Conservation (phyloP, 2,329 filamentous ascomycete species). For the Aspergillus niger region DNA sequence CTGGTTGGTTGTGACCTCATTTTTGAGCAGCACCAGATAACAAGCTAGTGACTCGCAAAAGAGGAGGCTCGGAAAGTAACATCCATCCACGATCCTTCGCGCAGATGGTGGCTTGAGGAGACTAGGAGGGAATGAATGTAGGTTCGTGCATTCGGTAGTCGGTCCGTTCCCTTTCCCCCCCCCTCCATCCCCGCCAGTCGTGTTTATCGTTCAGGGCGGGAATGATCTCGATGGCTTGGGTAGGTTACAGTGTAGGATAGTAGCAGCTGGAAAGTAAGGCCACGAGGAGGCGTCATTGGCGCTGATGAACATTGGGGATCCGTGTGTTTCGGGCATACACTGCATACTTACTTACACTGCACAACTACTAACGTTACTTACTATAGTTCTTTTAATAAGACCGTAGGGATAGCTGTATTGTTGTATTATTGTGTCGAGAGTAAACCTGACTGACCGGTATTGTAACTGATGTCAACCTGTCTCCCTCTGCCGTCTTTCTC, state of each 20-base stretch:
- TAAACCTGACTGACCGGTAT: background rate
- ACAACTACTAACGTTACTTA: too few species aligned
- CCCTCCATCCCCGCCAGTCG: background rate
- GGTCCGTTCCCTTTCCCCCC: background rate
- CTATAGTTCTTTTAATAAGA: too few species aligned
- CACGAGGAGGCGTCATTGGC: background rate
- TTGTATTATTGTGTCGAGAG: too few species aligned
- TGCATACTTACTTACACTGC: too few species aligned
- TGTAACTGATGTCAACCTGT: background rate
- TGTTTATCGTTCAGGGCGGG: background rate
- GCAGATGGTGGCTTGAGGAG: background rate
- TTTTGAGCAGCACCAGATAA: too few species aligned
- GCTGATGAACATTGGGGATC: background rate
- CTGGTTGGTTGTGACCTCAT: background rate
- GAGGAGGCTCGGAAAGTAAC: background rate
- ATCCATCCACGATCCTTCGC: background rate
- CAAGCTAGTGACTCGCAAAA: too few species aligned
- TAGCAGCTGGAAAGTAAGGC: background rate
- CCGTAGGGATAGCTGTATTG: too few species aligned
- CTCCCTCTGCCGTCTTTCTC: background rate
- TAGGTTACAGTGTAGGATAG: background rate
- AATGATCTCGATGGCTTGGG: background rate
- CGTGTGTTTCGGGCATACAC: background rate
- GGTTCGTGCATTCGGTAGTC: background rate
- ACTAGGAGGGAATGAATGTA: background rate